Percentiles rank a stretch among this genome's conserved stretches.
Evolutionary conservation across 495 filamentous ascomycete genomes (phyloP).

Genomic region (Aspergillus sclerotioniger): DNA sequence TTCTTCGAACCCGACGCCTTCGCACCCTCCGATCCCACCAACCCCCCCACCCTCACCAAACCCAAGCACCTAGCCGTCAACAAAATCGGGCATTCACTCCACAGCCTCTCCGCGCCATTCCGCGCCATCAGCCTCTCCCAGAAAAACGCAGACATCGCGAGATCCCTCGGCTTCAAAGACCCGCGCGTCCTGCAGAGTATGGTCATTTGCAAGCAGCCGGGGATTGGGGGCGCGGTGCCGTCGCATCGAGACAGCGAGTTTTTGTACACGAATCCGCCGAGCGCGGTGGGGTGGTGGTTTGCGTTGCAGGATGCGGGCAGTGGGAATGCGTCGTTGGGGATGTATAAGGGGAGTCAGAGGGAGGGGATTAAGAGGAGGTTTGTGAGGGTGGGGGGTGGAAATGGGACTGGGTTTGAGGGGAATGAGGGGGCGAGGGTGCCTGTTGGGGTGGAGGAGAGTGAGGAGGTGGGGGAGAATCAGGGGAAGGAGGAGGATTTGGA

Average conservation of each 20-base stretch:
- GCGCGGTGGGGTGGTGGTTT: constrained; percentile 93
- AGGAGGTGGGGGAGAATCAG: constrained; percentile 26
- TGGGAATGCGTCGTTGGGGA: constrained; percentile 85
- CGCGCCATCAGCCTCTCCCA: constrained; percentile 53
- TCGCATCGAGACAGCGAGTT: constrained; percentile 91
- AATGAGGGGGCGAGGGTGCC: constrained; percentile 51
- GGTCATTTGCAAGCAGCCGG: constrained; percentile 97
- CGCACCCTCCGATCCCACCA: constrained; percentile 34
- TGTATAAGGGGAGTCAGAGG: constrained; percentile 71
- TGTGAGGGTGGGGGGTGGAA: constrained; percentile 53
- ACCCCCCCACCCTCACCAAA: constrained; percentile 52
- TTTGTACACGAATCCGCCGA: constrained; percentile 86
- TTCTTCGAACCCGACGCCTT: constrained; percentile 87
- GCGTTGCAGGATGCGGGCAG: constrained; percentile 85
- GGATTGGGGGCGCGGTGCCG: constrained; percentile 85
- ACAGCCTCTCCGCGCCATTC: constrained; percentile 72
- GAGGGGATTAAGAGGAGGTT: constrained; percentile 63
- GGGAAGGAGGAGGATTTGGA: constrained; percentile 58
- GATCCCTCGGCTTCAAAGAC: constrained; percentile 67
- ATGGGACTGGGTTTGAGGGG: constrained; percentile 55
- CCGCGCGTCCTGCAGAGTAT: constrained; percentile 85
- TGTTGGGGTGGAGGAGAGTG: constrained; percentile 36
- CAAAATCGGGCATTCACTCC: constrained; percentile 94
- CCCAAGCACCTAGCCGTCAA: constrained; percentile 85
- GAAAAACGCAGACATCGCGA: constrained; percentile 64